These are phyloP conservation scores for Globisporangium ultimum DNA, from an alignment of 352 stramenopile species.

Conservation along the genomic window DNA sequence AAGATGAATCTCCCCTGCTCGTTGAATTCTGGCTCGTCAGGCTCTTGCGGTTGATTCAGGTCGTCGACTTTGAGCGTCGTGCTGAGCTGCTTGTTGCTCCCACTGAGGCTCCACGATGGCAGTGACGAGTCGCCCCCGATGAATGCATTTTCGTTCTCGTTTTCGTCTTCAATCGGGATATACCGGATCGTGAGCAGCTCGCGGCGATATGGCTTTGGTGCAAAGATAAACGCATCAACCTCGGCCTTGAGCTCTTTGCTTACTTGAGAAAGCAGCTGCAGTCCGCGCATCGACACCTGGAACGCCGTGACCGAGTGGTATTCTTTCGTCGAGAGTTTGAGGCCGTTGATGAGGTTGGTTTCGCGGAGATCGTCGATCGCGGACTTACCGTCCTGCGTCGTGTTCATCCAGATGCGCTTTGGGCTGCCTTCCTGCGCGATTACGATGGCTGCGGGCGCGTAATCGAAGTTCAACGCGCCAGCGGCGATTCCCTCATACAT, in stretches of 20 bases:
- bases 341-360: conserved; percentile 53
- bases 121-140: conserved; percentile 12
- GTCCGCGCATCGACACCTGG: conserved; percentile 44
- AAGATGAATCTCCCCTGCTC: conserved; percentile 56
- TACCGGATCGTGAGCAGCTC: conserved; percentile 58
- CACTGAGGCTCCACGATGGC: conserved; percentile 35
- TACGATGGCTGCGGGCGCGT: conserved; percentile 50
- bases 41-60: conserved; percentile 3
- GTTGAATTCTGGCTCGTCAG: conserved; percentile 21
- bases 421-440: conserved; percentile 48
- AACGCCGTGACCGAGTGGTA: conserved; percentile 66
- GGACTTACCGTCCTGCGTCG: conserved; percentile 60
- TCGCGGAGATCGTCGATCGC: conserved; percentile 62
- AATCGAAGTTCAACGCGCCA: conserved; percentile 59
- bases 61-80: conserved; percentile 5
- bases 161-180: conserved; percentile 49
- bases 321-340: conserved; percentile 63
- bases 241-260: conserved; percentile 40
- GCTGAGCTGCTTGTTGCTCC: conserved; percentile 35
- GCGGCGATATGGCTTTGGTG: conserved; percentile 48
- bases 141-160: conserved; percentile 15
- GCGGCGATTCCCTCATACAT: conserved; percentile 67
- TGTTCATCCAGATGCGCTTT: conserved; percentile 67
- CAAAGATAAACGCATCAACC: conserved; percentile 58
- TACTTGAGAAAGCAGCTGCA: conserved; percentile 42